Conservation (phyloP, 805 yeast species). For the Yarrowia sp. region DNA sequence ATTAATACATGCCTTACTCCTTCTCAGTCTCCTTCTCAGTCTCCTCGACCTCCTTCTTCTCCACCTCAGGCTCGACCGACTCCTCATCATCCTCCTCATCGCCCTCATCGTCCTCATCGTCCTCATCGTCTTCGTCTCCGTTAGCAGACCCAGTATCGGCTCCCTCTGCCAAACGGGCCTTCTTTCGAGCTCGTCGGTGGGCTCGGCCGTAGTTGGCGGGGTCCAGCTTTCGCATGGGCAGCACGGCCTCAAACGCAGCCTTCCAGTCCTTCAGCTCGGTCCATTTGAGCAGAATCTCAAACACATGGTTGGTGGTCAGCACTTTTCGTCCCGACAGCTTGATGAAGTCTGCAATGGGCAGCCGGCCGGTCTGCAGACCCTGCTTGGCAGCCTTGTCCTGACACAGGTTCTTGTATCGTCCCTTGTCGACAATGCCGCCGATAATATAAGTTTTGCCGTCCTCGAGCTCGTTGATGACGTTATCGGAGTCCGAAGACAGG, state of each 20-base stretch:
- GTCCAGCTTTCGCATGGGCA: slow-evolving; percentile 74
- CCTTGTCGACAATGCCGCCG: slow-evolving; percentile 97
- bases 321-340: slow-evolving; percentile 85
- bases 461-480: slow-evolving; percentile 66
- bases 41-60: neutral
- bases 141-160: neutral
- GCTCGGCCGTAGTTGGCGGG: slow-evolving; percentile 37
- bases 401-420: slow-evolving; percentile 83
- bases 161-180: slow-evolving; percentile 14
- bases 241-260: slow-evolving; percentile 80
- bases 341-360: slow-evolving; percentile 88
- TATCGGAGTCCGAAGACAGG: slow-evolving; percentile 86
- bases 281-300: slow-evolving; percentile 83
- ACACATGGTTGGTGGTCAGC: slow-evolving; percentile 93
- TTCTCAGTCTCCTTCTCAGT: neutral
- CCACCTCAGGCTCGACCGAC: slow-evolving; percentile 12
- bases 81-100: slow-evolving; percentile 38
- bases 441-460: slow-evolving; percentile 79
- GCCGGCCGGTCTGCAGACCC: slow-evolving; percentile 73
- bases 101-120: slow-evolving; percentile 42
- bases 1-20: neutral
- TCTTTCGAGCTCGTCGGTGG: slow-evolving; percentile 34
- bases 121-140: slow-evolving; percentile 38
- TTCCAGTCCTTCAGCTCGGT: slow-evolving; percentile 83
- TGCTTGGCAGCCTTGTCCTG: slow-evolving; percentile 76